A percentile compares a stretch with the other conserved stretches of the same genome.
Evolutionary conservation across 1,139 yeast species (phyloP).

Genomic region (Yamadazyma songkhlaensis): DNA sequence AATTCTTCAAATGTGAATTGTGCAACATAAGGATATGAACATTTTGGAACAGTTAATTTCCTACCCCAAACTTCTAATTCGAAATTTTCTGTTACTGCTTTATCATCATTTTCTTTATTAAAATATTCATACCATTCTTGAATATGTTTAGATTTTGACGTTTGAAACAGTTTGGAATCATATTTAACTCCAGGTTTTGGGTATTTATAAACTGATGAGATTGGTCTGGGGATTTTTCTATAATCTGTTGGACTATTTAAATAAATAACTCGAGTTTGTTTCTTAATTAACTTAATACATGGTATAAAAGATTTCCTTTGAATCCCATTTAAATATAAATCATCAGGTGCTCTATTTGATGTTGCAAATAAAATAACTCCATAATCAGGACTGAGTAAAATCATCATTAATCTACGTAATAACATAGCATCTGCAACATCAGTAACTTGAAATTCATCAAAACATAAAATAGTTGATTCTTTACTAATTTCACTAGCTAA

Average conservation of each 20-base stretch:
- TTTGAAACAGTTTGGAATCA: constrained; percentile 47
- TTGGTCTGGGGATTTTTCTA: constrained; percentile 81
- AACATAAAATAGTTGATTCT: constrained; percentile 75
- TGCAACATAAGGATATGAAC: constrained; percentile 80
- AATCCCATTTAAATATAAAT: constrained; percentile 86
- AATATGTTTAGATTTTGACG: constrained; percentile 62
- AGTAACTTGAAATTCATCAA: constrained; percentile 94
- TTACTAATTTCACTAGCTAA: constrained; percentile 83
- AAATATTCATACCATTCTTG: constrained; percentile 79
- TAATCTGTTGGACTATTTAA: constrained; percentile 92
- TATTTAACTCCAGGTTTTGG: constrained; percentile 67
- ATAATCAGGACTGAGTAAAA: constrained; percentile 60
- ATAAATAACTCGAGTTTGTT: constrained; percentile 71
- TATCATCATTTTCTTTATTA: constrained; percentile 39
- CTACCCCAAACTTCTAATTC: constrained; percentile 84
- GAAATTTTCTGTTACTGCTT: constrained; percentile 29
- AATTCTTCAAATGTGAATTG: constrained; percentile 82
- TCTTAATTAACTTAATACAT: constrained; percentile 77
- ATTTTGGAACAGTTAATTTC: constrained; percentile 66
- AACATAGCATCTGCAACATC: constrained; percentile 99
- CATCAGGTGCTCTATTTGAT: constrained; percentile 93
- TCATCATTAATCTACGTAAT: constrained; percentile 67
- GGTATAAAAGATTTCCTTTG: constrained; percentile 91
- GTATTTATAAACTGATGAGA: constrained; percentile 74
- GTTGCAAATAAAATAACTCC: constrained; percentile 92